These are phyloP conservation scores for Fusarium piperis DNA, from an alignment of 2,329 filamentous ascomycete species.

Conservation along the genomic window DNA sequence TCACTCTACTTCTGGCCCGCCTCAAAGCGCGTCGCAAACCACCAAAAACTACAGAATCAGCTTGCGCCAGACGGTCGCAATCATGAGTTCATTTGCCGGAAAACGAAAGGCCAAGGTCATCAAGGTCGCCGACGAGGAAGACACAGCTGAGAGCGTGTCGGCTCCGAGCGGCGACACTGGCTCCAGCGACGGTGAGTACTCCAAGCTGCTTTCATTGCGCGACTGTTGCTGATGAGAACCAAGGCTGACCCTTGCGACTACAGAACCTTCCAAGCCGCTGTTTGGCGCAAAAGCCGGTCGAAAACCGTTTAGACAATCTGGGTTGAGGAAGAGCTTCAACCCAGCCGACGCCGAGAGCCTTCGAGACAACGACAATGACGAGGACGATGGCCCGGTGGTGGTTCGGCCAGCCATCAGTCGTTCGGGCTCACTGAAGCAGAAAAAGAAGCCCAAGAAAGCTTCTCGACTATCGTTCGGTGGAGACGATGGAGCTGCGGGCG, in stretches of 20 bases:
- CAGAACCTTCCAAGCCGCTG: conserved; percentile 49
- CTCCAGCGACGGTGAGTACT: conserved; percentile 52
- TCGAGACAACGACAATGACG: conserved; percentile 52
- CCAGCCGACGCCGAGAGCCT: conserved; percentile 51
- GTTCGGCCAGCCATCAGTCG: conserved; percentile 59
- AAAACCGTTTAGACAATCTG: conserved; percentile 67
- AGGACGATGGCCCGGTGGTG: conserved; percentile 58
- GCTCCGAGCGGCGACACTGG: conserved; percentile 37
- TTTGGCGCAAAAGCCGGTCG: conserved; percentile 57
- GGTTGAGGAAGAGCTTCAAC: conserved; percentile 65
- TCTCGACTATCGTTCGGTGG: conserved; percentile 82
- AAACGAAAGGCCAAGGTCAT: conserved; percentile 82
- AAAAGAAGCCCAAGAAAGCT: conserved; percentile 67
- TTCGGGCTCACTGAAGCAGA: conserved; percentile 65
- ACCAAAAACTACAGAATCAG: neutral
- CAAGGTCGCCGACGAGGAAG: conserved; percentile 74
- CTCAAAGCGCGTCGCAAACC: conserved; percentile 23
- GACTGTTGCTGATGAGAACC: conserved; percentile 47
- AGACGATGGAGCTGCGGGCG: conserved; percentile 60
- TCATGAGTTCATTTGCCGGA: conserved; percentile 64
- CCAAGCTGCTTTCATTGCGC: conserved; percentile 16
- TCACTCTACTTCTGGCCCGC: conserved; percentile 21
- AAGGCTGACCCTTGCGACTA: conserved; percentile 47
- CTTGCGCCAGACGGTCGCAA: conserved; percentile 29
- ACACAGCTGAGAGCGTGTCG: conserved; percentile 42